Evolutionary conservation across 768 basidiomycete genomes (phyloP), one percentile per base, ranked within the genome.

Genomic region (Suillus lakei): DNA sequence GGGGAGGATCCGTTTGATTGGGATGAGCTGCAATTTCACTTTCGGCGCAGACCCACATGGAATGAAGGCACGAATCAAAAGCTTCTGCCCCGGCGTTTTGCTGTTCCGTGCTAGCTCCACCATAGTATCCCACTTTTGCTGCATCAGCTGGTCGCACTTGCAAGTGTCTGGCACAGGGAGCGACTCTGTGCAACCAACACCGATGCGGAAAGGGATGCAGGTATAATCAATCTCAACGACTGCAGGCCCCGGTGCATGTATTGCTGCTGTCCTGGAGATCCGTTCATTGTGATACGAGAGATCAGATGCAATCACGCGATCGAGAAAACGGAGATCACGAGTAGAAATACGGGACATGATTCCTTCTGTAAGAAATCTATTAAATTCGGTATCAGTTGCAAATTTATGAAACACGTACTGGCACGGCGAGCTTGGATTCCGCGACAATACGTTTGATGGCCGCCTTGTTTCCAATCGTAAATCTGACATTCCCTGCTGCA

Each of bases 401-500:
- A 62, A 26, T 15, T 16, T 34, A 13, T 54, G 32, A 30, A 48
- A 55, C 39, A 50, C 74, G 61, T 26, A 75, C 74, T 60, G 46
- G 72, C 68, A 48, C 67, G 72, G 46, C 72, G 70, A 21, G 67
- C 68, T 62, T 76, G 74, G 34, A 75, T 76, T 44, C 70, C 70
- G 21, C 62, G 68, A 41, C 74, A 75, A 50, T 75, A 69, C 46
- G 58, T 68, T 64, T 63, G 67, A 62, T 77, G 74, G 4, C 66
- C 63, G 13, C 76, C 74, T n/a, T 67, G 64, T 62, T 68, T 75
- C 74, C 74, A 75, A 43, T 75, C 74, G 58, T 74, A 68, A 0
- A 64, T 71, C 54, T 75, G 76, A 60, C 76, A 77, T 62, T 76
- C 74, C 55, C 65, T 75, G 64, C 72, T 69, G 61, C 74, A 75